Base-by-base conservation (phyloP, 2,329 filamentous ascomycete species). In the Fusarium avenaceum region DNA sequence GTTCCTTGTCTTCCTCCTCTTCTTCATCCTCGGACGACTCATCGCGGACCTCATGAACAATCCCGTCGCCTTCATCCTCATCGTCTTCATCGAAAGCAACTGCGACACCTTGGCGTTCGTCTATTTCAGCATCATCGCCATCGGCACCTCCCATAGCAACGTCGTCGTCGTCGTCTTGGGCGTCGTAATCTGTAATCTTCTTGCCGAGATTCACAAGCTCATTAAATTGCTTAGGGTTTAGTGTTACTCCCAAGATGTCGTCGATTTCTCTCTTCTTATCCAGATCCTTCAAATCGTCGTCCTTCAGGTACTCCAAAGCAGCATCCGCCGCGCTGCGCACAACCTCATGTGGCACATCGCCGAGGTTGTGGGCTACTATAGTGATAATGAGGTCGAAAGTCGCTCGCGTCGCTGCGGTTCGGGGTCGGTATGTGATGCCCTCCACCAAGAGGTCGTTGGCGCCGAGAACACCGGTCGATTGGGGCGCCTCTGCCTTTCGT, bases 181-280 rank as follows among this genome's bases (percentile, higher is more conserved):
- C 92, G 79, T 98, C 92, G 79, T 98, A 99, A 78, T 99, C 96
- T 49, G 96, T 99, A 67, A 99, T 97, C 82, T 99, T 99, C 84
- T 99, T 99, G 69, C 94, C 93, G 43, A 99, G 83, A 76, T 97
- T 99, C 56, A 98, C 90, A 70, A 99, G 82, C 81, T 98, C 95
- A 76, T 98, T 98, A 83, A 98, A 99, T 78, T 97, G 91, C 77
- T 97, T 97, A 2, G 93, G 88, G 48, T 86, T 90, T 83, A 97
- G 87, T 1, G 89, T 89, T 35, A 87, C 87, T n/a, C 95, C 96
- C 42, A 99, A 80, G 62, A 98, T 89, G 69, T 98, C 96, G 74
- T 99, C 96, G 43, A 98, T 89, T 78, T 97, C 94, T 81, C 94
- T 97, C 84, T 99, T 99, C 84, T 96, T 97, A 78, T 99, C 96